Percentiles rank a stretch among this genome's conserved stretches.
These are phyloP conservation scores for Saturnispora besseyi DNA, from an alignment of 805 yeast genomes.

Conservation along the genomic window DNA sequence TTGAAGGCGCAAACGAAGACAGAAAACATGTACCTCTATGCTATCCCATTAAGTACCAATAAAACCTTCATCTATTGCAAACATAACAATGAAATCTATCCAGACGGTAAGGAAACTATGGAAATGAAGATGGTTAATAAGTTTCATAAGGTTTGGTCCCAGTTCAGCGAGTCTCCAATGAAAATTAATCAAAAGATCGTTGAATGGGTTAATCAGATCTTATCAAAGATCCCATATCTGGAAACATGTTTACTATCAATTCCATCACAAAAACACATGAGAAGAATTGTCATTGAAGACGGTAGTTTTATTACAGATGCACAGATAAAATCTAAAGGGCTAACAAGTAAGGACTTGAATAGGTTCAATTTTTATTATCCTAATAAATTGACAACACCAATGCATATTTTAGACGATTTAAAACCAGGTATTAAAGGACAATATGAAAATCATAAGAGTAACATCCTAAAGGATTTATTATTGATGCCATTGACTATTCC, in stretches of 20 bases:
- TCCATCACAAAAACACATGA: slow-evolving; percentile 57
- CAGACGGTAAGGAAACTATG: slow-evolving; percentile 25
- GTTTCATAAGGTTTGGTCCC: slow-evolving; percentile 55
- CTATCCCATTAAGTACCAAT: slow-evolving; percentile 61
- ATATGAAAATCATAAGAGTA: slow-evolving; percentile 44
- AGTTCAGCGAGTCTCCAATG: slow-evolving; percentile 45
- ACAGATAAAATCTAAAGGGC: slow-evolving; percentile 9
- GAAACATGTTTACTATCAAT: slow-evolving; percentile 68
- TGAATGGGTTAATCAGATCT: slow-evolving; percentile 37
- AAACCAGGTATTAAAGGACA: slow-evolving; percentile 35
- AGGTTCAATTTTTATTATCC: slow-evolving; percentile 48
- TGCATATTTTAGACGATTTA: slow-evolving; percentile 32
- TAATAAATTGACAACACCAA: slow-evolving; percentile 24
- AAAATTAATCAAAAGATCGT: slow-evolving; percentile 54
- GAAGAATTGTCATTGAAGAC: slow-evolving; percentile 31
- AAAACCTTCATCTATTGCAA: slow-evolving; percentile 63
- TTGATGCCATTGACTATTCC: slow-evolving; percentile 77
- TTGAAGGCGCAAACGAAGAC: background rate
- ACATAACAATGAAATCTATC: slow-evolving; percentile 33
- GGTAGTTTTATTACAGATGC: slow-evolving; percentile 3
- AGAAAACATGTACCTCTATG: slow-evolving; percentile 44
- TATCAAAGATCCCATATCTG: slow-evolving; percentile 67
- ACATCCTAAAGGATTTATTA: slow-evolving; percentile 42
- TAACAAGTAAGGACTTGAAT: slow-evolving; percentile 23
- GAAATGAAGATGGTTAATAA: slow-evolving; percentile 37